These are phyloP conservation scores for Sporothrix schenckii DNA, from an alignment of 2,329 filamentous ascomycete species.

Conservation along the genomic window DNA sequence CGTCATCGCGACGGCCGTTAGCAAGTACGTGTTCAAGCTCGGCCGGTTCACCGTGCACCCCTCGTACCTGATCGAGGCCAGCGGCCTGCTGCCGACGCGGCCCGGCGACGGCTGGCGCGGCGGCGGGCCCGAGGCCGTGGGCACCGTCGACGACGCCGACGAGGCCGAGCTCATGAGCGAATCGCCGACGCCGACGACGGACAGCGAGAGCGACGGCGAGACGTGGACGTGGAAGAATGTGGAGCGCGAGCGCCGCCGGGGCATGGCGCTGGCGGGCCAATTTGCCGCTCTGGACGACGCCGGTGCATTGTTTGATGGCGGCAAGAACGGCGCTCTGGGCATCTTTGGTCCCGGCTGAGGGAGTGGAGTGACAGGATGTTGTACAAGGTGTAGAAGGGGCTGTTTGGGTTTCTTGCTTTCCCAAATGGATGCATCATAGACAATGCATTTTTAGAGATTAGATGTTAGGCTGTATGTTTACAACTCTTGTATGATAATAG, in stretches of 20 bases:
- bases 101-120: constrained; percentile 64
- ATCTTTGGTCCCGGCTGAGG: constrained; percentile 44
- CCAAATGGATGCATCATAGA: no score
- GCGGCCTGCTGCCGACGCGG: constrained; percentile 72
- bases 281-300: constrained; percentile 61
- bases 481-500: no score
- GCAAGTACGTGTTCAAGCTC: constrained; percentile 82
- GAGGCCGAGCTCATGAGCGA: constrained; percentile 39
- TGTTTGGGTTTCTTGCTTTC: no score
- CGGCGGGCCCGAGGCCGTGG: constrained; percentile 45
- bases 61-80: constrained; percentile 70
- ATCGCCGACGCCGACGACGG: constrained; percentile 42
- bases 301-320: constrained; percentile 57
- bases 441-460: constrained; percentile 4
- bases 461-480: neutral
- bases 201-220: constrained; percentile 44
- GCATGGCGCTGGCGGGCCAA: constrained; percentile 58
- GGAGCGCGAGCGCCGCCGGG: constrained; percentile 58
- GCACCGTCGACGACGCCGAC: constrained; percentile 47
- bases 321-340: constrained; percentile 55
- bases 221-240: constrained; percentile 63
- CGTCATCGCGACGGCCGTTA: constrained; percentile 71
- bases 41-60: constrained; percentile 83
- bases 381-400: no score
- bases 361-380: no score